Evolutionary conservation across 306 rosid species (phyloP).

Genomic region (Castanea sativa): DNA sequence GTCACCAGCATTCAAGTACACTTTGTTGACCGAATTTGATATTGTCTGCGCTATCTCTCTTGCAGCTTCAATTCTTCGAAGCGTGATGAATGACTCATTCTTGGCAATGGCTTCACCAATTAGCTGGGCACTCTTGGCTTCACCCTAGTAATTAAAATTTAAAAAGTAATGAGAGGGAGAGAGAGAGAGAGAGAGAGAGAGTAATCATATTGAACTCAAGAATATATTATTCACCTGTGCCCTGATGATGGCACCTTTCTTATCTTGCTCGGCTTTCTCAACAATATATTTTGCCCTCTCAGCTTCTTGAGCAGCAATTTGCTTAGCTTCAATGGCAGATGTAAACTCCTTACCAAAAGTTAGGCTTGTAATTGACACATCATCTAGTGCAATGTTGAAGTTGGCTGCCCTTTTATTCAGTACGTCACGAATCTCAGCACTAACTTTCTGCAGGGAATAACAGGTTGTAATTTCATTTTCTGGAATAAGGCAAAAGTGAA

Average conservation of each 20-base stretch:
- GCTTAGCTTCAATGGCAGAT: constrained; percentile 92
- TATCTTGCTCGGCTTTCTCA: constrained; percentile 90
- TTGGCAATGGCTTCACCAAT: constrained; percentile 81
- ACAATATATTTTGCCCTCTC: constrained; percentile 90
- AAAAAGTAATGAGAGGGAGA: neutral
- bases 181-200: no score
- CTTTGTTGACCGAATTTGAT: constrained; percentile 59
- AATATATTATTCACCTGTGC: constrained; percentile 52
- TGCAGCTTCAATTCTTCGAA: constrained; percentile 89
- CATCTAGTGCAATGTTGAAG: constrained; percentile 89
- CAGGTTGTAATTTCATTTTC: no score
- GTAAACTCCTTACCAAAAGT: constrained; percentile 78
- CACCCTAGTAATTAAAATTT: constrained; percentile 47
- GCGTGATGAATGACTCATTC: constrained; percentile 76
- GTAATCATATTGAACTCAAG: no score
- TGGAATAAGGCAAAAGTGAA: no score
- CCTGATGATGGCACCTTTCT: constrained; percentile 70
- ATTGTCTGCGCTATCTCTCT: constrained; percentile 74
- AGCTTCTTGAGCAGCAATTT: constrained; percentile 93
- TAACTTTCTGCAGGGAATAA: constrained; percentile 48
- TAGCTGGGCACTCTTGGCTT: constrained; percentile 78
- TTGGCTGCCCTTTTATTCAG: constrained; percentile 72
- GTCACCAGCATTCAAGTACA: constrained; percentile 61
- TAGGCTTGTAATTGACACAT: constrained; percentile 77
- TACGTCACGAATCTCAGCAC: constrained; percentile 74